Conservation (phyloP, 2,329 filamentous ascomycete genomes). For the Proliferodiscus dingleyae region DNA sequence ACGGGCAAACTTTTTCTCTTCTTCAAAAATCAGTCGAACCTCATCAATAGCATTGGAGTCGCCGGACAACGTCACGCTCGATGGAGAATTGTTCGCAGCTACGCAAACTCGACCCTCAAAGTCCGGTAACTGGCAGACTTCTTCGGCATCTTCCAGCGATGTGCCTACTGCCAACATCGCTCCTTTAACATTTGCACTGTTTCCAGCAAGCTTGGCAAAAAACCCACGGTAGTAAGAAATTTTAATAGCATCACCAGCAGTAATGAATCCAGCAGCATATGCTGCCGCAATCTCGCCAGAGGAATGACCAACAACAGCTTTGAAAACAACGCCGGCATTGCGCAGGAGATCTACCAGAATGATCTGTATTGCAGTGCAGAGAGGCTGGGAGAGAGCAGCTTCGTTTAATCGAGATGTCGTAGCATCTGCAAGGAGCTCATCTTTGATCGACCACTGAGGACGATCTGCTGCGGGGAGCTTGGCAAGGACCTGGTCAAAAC, state of each 20-base stretch:
- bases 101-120: slow-evolving; percentile 22
- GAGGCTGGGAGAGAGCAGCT: slow-evolving; percentile 32
- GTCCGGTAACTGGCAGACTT: not conserved
- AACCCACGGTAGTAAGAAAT: slow-evolving; percentile 39
- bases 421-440: slow-evolving; percentile 21
- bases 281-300: slow-evolving; percentile 45
- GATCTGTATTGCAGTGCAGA: slow-evolving; percentile 45
- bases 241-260: slow-evolving; percentile 31
- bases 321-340: slow-evolving; percentile 36
- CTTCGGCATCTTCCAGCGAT: slow-evolving; percentile 9
- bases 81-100: slow-evolving; percentile 29
- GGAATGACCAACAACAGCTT: slow-evolving; percentile 40
- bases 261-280: slow-evolving; percentile 35
- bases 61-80: slow-evolving; percentile 28
- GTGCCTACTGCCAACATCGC: slow-evolving; percentile 17
- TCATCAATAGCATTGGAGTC: slow-evolving; percentile 19
- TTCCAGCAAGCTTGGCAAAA: slow-evolving; percentile 20
- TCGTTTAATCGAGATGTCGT: slow-evolving; percentile 35
- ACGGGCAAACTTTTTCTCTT: slow-evolving; percentile 15
- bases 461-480: not conserved
- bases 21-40: slow-evolving; percentile 4
- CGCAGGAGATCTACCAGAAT: slow-evolving; percentile 38
- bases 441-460: slow-evolving; percentile 14
- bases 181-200: slow-evolving; percentile 3
- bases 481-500: slow-evolving; percentile 1